phyloP scores from a whole-genome alignment of 306 rosid genomes.

The Biancaea sappan region DNA sequence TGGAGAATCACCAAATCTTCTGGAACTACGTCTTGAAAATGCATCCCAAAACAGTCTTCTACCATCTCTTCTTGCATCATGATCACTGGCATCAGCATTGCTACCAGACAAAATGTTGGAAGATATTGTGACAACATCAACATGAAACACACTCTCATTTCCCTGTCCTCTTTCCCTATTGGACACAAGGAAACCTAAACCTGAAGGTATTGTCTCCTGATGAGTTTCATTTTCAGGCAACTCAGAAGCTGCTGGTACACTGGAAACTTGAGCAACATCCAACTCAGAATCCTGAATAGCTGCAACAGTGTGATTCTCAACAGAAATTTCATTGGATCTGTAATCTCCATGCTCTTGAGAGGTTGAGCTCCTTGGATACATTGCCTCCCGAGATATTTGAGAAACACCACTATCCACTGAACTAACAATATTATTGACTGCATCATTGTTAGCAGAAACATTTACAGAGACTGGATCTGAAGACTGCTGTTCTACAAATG shows the following conservation, averaged over 20 bases:
- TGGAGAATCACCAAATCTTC: slow-evolving; percentile 82
- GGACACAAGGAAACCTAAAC: slow-evolving; percentile 75
- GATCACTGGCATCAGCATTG: slow-evolving; percentile 55
- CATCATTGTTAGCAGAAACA: slow-evolving; percentile 72
- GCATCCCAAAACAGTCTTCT: slow-evolving; percentile 93
- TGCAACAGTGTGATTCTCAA: slow-evolving; percentile 45
- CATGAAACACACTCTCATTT: slow-evolving; percentile 69
- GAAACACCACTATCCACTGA: slow-evolving; percentile 58
- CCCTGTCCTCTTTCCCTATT: slow-evolving; percentile 67
- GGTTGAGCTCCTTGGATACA: slow-evolving; percentile 55
- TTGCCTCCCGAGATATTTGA: slow-evolving; percentile 48
- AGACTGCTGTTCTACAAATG: slow-evolving; percentile 67
- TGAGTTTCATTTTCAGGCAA: slow-evolving; percentile 56
- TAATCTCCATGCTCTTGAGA: slow-evolving; percentile 51
- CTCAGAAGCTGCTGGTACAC: slow-evolving; percentile 49
- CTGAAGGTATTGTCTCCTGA: slow-evolving; percentile 62
- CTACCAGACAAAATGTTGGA: slow-evolving; percentile 65
- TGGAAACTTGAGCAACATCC: slow-evolving; percentile 52
- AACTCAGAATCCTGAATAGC: slow-evolving; percentile 40
- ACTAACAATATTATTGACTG: slow-evolving; percentile 58
- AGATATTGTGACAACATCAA: slow-evolving; percentile 81
- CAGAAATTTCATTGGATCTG: slow-evolving; percentile 43
- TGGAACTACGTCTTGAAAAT: slow-evolving; percentile 80
- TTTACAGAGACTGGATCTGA: slow-evolving; percentile 69
- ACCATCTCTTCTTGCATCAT: slow-evolving; percentile 74